Percentiles rank a stretch among this genome's conserved stretches.
phyloP scores from a whole-genome alignment of 306 rosid species.

The Cyclanthera cordifolia region DNA sequence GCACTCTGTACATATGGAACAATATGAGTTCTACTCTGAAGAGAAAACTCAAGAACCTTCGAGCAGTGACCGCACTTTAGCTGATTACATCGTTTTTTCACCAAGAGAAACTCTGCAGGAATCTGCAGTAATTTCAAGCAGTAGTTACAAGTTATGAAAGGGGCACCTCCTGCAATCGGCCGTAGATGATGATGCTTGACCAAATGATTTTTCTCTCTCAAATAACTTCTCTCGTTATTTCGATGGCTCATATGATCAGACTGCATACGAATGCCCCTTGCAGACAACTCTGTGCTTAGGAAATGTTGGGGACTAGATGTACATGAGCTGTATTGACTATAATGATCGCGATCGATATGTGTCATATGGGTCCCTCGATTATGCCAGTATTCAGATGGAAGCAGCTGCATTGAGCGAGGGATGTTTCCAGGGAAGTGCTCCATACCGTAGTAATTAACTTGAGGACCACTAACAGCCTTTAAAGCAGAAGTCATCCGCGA shows the following conservation, averaged over 20 bases:
- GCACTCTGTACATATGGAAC: slow-evolving; percentile 28
- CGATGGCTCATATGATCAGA: slow-evolving; percentile 34
- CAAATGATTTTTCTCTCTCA: slow-evolving; percentile 32
- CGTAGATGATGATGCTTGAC: slow-evolving; percentile 51
- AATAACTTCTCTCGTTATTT: slow-evolving; percentile 26
- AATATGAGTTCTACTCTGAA: slow-evolving; percentile 39
- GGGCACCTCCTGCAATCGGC: slow-evolving; percentile 87
- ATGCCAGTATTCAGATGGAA: slow-evolving; percentile 24
- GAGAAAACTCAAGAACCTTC: slow-evolving; percentile 61
- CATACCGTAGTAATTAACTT: slow-evolving; percentile 33
- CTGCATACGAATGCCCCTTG: slow-evolving; percentile 22
- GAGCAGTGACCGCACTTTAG: slow-evolving; percentile 78
- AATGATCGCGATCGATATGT: slow-evolving; percentile 28
- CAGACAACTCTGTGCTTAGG: slow-evolving; percentile 24
- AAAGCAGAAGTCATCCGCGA: slow-evolving; percentile 51
- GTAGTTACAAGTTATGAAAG: slow-evolving; percentile 57
- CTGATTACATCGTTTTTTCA: slow-evolving; percentile 38
- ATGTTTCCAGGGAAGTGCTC: slow-evolving; percentile 30
- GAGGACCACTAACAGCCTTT: slow-evolving; percentile 48
- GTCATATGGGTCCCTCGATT: slow-evolving; percentile 20
- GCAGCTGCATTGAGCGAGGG: slow-evolving; percentile 41
- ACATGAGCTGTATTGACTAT: slow-evolving; percentile 26
- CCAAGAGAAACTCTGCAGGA: slow-evolving; percentile 71
- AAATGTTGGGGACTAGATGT: slow-evolving; percentile 39
- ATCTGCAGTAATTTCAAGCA: slow-evolving; percentile 53